A percentile compares a stretch with the other conserved stretches of the same genome.
These are phyloP conservation scores for Calamus simplicifolius DNA, from an alignment of 176 grass and related monocot genomes.

Conservation along the genomic window DNA sequence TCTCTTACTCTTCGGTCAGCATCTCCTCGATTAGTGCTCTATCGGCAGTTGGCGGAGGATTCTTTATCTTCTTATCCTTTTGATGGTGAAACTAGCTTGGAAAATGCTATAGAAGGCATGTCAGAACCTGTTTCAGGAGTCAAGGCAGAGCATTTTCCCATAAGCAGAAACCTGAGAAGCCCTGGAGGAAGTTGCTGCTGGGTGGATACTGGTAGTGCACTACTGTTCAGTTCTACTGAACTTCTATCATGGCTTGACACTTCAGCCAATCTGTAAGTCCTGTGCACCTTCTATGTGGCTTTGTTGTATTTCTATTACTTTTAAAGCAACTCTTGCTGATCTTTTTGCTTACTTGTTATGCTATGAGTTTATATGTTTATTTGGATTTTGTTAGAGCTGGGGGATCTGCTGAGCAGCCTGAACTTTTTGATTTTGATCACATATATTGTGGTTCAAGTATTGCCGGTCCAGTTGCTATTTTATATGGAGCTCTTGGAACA, in stretches of 20 bases:
- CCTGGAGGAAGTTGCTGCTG: slow-evolving; percentile 74
- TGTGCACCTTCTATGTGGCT: background rate
- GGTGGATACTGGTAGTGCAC: slow-evolving; percentile 66
- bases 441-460: slow-evolving; percentile 53
- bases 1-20: slow-evolving; percentile 91
- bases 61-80: slow-evolving; percentile 59
- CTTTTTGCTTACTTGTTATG: slow-evolving; percentile 6
- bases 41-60: slow-evolving; percentile 78
- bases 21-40: slow-evolving; percentile 78
- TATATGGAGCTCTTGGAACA: slow-evolving; percentile 92
- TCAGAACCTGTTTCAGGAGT: slow-evolving; percentile 27
- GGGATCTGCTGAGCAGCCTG: slow-evolving; percentile 45
- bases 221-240: slow-evolving; percentile 56
- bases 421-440: slow-evolving; percentile 96
- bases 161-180: slow-evolving; percentile 18
- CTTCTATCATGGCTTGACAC: slow-evolving; percentile 60
- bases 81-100: slow-evolving; percentile 11
- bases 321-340: slow-evolving; percentile 13
- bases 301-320: slow-evolving; percentile 4
- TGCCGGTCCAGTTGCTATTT: slow-evolving; percentile 51
- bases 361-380: slow-evolving; percentile 24
- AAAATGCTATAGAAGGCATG: slow-evolving; percentile 4
- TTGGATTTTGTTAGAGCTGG: slow-evolving; percentile 36
- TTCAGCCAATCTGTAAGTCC: slow-evolving; percentile 38
- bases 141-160: slow-evolving; percentile 22